Base-by-base conservation (phyloP, 108 stramenopile species). In the Bacterosira constricta region DNA sequence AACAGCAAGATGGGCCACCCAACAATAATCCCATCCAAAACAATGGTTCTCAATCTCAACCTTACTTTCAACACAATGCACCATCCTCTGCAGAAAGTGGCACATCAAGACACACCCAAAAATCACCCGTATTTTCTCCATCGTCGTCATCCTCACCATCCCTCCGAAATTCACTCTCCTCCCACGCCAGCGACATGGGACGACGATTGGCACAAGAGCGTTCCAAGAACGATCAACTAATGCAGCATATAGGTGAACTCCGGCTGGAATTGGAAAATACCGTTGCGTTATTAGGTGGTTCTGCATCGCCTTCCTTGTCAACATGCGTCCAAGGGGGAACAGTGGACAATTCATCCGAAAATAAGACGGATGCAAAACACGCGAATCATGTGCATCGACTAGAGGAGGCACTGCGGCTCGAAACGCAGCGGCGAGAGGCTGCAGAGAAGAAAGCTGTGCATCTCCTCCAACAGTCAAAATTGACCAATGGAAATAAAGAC, bases 141-240 rank as follows among this genome's bases (percentile, higher is more conserved):
- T 21, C 30, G 4, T 35, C 36, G 7, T 35, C 4, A 18, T 41
- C 52, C 10, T 41, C 57, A 31, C 20, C 69, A 21, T 47, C 11
- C 25, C 13, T 17, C 20, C 36, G 52, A 1, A 30, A 2, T 21
- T 53, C 69, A n/a, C 47, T 57, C 6, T 70, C 58, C 11, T 59
- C 69, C 7, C 69, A 36, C 34, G 46, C 69, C 47, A 60, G 69
- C 32, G 34, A 60, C 11, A 20, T 60, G 32, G 58, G 69, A 3
- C 41, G 50, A 15, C 32, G 56, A 23, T 53, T 67, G 15, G 59
- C 66, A 3, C 35, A 67, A 52, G 75, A 75, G 32, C 75, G 66
- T 1, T 47, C 56, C 13, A 61, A 45, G 44, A 75, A 75, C 35
- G 18, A 61, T 17, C 50, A 12, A 45, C 21, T 75, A 10, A 30